Percentiles rank a stretch among this genome's conserved stretches.
Evolutionary conservation across 2,329 filamentous ascomycete genomes (phyloP).

Genomic region (Stemphylium beticola): DNA sequence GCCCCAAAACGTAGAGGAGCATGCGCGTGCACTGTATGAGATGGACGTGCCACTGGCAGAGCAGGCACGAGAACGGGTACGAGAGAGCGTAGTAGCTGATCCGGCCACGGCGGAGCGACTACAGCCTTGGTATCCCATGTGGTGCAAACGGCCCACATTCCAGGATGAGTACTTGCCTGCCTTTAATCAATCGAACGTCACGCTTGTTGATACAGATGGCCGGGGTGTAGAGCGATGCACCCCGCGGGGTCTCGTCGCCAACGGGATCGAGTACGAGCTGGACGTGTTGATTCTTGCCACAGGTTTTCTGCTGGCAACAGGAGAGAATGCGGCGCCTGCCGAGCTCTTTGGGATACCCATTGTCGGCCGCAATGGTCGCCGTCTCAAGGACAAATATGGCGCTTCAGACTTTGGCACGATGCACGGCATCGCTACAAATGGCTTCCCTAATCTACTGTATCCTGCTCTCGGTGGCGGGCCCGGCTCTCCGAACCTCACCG

Average conservation of each 20-base stretch:
- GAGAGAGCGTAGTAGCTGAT: constrained; percentile 52
- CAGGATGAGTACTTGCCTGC: constrained; percentile 63
- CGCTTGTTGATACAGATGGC: constrained; percentile 65
- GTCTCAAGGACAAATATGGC: constrained; percentile 55
- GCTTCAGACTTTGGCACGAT: constrained; percentile 50
- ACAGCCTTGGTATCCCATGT: constrained; percentile 64
- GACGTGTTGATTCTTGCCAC: constrained; percentile 55
- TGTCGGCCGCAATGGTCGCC: constrained; percentile 51
- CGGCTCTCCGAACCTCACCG: constrained; percentile 2
- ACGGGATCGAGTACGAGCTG: constrained; percentile 55
- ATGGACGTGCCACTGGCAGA: constrained; percentile 3
- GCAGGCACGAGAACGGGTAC: background rate
- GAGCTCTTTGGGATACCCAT: constrained; percentile 40
- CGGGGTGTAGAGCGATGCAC: constrained; percentile 58
- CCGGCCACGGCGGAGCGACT: constrained; percentile 57
- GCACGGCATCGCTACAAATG: constrained; percentile 43
- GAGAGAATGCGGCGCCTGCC: constrained; percentile 25
- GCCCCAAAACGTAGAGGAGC: constrained; percentile 1
- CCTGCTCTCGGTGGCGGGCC: background rate
- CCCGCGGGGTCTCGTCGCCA: constrained; percentile 53
- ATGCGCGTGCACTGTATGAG: constrained; percentile 4
- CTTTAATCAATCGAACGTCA: constrained; percentile 65
- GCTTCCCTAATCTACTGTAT: constrained; percentile 27
- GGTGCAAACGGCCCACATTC: constrained; percentile 69
- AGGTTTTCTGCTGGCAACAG: constrained; percentile 44